Base-by-base conservation (phyloP, 1,284 basidiomycete genomes). In the Sanguinoderma infundibulare region DNA sequence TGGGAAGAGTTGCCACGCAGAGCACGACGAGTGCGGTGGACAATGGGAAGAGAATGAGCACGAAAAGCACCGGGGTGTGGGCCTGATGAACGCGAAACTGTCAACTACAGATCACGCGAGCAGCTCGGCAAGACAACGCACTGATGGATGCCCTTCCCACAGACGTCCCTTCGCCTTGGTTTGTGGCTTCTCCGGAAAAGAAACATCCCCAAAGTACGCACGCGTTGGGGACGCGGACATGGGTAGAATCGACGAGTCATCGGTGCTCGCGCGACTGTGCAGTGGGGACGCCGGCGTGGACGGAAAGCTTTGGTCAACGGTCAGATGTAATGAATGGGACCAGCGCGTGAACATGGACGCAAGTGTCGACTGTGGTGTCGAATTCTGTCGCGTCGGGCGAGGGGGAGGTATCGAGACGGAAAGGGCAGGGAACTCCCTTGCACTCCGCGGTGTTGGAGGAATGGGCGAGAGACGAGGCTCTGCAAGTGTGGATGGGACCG, bases 1-100 rank as follows among this genome's bases (percentile, higher is more conserved):
- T 87, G 47, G 91, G 91, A 2, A 94, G 81, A 0, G 85, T 82
- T 42, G 78, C 80, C 54, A 87, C 77, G 35, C 77, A 77, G 59
- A 81, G 68, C 52, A 85, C 73, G n/a, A 86, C 80, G 9, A 86
- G 57, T 12, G 74, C 75, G 17, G 85, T 82, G 9, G 85, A 89
- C 14, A 91, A 71, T 55, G 90, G 89, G 62, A 93, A 86, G 40
- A 89, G 77, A 30, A 84, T 75, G 60, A 91, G 77, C 61, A 93
- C 90, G 58, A 90, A 74, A 39, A 92, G 71, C 50, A 92, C 83
- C 38, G 89, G 84, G 8, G 80, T 76, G 69, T 87, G 83, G n/a
- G 82, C 75, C 89, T 91, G 69, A 22, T 14, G 53, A 54, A 57
- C 63, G 38, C 22, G 62, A 52, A 50, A 53, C 38, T 60, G 61